phyloP scores from a whole-genome alignment of 768 basidiomycete species.

The Naganishia randhawae region DNA sequence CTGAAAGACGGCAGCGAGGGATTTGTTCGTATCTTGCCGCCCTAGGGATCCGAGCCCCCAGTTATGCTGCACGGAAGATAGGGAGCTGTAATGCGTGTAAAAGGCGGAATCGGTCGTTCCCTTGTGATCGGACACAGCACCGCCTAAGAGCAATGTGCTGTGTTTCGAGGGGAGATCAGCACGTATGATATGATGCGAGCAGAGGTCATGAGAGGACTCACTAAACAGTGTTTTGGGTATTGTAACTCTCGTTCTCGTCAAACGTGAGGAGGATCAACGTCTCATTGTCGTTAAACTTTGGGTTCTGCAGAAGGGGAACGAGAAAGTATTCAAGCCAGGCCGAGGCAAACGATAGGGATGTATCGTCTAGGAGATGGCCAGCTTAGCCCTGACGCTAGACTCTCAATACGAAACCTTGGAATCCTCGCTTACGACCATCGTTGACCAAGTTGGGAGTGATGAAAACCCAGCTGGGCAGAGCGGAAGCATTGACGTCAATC shows the following conservation, averaged over 20 bases:
- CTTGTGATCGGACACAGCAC: conserved; percentile 24
- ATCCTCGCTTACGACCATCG: conserved; percentile 56
- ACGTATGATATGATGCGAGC: conserved; percentile 44
- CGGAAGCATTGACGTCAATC: conserved; percentile 56
- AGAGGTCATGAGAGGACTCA: conserved; percentile 52
- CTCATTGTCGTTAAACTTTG: conserved; percentile 57
- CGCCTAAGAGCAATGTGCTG: conserved; percentile 32
- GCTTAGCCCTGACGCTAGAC: too few species aligned
- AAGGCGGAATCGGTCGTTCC: conserved; percentile 54
- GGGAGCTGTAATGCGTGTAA: conserved; percentile 63
- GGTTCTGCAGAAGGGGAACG: conserved; percentile 56
- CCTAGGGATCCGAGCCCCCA: conserved; percentile 64
- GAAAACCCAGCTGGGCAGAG: conserved; percentile 62
- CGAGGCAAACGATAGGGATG: conserved; percentile 56
- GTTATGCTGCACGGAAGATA: conserved; percentile 61
- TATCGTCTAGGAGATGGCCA: conserved; percentile 56
- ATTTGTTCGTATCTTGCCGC: conserved; percentile 58
- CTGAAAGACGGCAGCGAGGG: conserved; percentile 57
- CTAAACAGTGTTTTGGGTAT: conserved; percentile 54
- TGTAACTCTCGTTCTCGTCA: conserved; percentile 57
- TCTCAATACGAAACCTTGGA: too few species aligned
- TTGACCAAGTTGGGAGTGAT: conserved; percentile 64
- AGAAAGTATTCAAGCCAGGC: conserved; percentile 59
- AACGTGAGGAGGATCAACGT: conserved; percentile 63
- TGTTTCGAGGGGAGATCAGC: neutral